These are phyloP conservation scores for Euphorbia peplus DNA, from an alignment of 345 rosid genomes.

Conservation along the genomic window DNA sequence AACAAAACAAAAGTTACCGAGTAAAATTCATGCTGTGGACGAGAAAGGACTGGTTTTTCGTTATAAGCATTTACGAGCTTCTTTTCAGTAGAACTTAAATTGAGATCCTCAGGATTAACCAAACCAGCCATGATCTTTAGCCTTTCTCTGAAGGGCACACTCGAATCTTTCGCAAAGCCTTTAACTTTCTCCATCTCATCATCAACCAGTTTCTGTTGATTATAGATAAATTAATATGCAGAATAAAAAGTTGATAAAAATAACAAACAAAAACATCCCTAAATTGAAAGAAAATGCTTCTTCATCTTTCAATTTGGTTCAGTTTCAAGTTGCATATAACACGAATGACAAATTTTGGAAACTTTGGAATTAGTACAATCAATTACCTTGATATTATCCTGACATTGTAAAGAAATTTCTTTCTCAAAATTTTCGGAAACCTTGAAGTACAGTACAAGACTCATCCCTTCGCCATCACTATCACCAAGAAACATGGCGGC, in stretches of 20 bases:
- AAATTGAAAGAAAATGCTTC: not conserved
- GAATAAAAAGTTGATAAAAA: not conserved
- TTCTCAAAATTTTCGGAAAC: slow-evolving; percentile 57
- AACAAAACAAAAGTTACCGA: slow-evolving; percentile 33
- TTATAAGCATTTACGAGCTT: slow-evolving; percentile 79
- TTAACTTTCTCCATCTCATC: slow-evolving; percentile 84
- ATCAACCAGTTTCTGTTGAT: slow-evolving; percentile 61
- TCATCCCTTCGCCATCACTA: slow-evolving; percentile 91
- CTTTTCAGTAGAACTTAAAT: slow-evolving; percentile 70
- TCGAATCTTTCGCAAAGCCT: slow-evolving; percentile 78
- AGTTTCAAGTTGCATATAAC: not conserved
- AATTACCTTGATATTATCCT: slow-evolving; percentile 68
- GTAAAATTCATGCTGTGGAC: slow-evolving; percentile 88
- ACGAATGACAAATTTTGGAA: not conserved
- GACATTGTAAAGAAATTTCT: slow-evolving; percentile 56
- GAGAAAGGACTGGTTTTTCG: slow-evolving; percentile 92
- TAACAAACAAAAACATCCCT: not conserved
- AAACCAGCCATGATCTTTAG: slow-evolving; percentile 82
- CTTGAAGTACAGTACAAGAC: slow-evolving; percentile 81
- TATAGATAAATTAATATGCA: not conserved
- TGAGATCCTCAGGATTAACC: slow-evolving; percentile 79
- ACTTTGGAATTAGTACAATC: not conserved
- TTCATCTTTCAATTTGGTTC: not conserved
- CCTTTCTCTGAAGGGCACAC: slow-evolving; percentile 79
- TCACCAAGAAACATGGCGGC: slow-evolving; percentile 87